These are phyloP conservation scores for Kurtzmaniella cleridarum DNA, from an alignment of 805 yeast species.

Conservation along the genomic window DNA sequence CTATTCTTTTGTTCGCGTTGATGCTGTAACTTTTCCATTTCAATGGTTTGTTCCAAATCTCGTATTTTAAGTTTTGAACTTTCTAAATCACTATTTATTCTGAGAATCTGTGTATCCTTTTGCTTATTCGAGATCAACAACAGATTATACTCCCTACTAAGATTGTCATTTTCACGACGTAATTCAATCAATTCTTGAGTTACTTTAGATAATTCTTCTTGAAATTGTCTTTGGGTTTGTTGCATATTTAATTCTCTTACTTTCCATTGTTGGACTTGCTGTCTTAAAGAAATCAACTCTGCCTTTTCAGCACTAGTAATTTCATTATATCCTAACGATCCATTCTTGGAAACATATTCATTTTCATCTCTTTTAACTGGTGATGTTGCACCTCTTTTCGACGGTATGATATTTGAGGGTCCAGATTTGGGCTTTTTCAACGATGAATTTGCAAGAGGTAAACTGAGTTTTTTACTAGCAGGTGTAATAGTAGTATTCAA, in stretches of 20 bases:
- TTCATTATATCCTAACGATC: slow-evolving; percentile 6
- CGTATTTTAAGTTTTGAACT: slow-evolving; percentile 46
- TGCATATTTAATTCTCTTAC: slow-evolving; percentile 18
- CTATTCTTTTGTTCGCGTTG: slow-evolving; percentile 9
- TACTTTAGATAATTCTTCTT: slow-evolving; percentile 17
- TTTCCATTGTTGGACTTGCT: slow-evolving; percentile 48
- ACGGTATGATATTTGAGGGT: slow-evolving; percentile 43
- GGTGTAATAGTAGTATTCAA: slow-evolving; percentile 4
- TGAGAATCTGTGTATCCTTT: slow-evolving; percentile 60
- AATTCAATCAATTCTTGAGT: slow-evolving; percentile 19
- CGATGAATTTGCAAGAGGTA: slow-evolving; percentile 6
- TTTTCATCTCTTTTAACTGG: slow-evolving; percentile 49
- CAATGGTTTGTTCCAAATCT: slow-evolving; percentile 46
- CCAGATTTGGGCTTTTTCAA: slow-evolving; percentile 9
- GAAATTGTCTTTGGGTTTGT: slow-evolving; percentile 15
- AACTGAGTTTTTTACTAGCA: slow-evolving; percentile 5
- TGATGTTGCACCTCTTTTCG: slow-evolving; percentile 66
- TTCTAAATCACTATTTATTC: slow-evolving; percentile 60
- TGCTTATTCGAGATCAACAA: slow-evolving; percentile 52
- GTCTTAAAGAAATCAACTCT: slow-evolving; percentile 47
- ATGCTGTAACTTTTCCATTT: slow-evolving; percentile 22
- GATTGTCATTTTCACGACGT: slow-evolving; percentile 30
- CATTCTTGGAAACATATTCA: slow-evolving; percentile 5
- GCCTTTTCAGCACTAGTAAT: slow-evolving; percentile 24
- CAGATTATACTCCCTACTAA: slow-evolving; percentile 47